Base-by-base conservation (phyloP, 2,329 filamentous ascomycete species). In the Blastomyces parvus region DNA sequence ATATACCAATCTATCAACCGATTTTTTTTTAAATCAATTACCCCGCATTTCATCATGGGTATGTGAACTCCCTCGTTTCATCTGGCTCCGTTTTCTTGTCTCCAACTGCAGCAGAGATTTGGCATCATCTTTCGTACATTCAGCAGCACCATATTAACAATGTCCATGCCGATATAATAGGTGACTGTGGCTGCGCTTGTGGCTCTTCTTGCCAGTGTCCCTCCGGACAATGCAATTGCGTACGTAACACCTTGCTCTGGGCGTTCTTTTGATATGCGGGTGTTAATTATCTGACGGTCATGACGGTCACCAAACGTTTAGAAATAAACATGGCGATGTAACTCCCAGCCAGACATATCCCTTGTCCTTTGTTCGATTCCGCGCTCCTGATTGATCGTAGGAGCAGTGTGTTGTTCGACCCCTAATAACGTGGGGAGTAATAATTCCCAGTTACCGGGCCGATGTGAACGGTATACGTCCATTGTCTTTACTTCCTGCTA, bases 161-260 rank as follows among this genome's bases (percentile, higher is more conserved):
- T 48, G 8, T 9, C 8, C 38, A 42, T 7, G 36, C 9, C 0
- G 11, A 19, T 38, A 38, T n/a, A 57, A 46, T 36, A 62, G 60
- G 60, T 48, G 60, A 62, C 38, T 62, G 60, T 57, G 60, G 60
- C 48, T 62, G 60, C 38, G 38, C 13, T 38, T 62, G 60, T 57
- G 60, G 60, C 50, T 57, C 60, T 56, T 11, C 50, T 13, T 62
- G 60, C 50, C n/a, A 33, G 7, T 62, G 60, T 38, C 60, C 60
- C 13, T 56, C 50, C 3, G 60, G 60, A 1, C 40, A 55, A n/a
- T 62, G 60, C 60, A 38, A 2, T 25, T 62, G 60, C 52, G 60
- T 62, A 56, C 33, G 60, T 55, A 33, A 44, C 17, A 19, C n/a
- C 22, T 27, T 57, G 13, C 52, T 8, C 3, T 40, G 22, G 9